Percentiles rank a stretch among this genome's conserved stretches.
Evolutionary conservation across 2,329 filamentous ascomycete species (phyloP).

Genomic region (Xylaria sp.): DNA sequence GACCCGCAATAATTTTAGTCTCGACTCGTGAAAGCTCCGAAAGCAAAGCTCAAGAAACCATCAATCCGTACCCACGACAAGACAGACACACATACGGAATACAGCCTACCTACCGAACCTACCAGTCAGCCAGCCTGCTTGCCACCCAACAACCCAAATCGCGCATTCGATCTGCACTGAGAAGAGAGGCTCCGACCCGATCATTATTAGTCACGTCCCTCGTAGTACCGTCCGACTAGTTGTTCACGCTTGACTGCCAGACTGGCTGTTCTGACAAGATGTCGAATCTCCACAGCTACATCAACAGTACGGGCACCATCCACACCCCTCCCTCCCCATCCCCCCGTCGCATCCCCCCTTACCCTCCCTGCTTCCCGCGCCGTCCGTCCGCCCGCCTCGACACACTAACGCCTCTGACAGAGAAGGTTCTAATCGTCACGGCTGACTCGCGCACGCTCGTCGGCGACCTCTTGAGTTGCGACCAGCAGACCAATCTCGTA

Average conservation of each 20-base stretch:
- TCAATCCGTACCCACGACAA: background rate
- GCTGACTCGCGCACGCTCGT: conserved; percentile 83
- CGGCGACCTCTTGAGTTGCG: conserved; percentile 77
- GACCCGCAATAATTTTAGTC: background rate
- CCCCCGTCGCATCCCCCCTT: background rate
- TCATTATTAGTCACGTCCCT: too few relatives aligned
- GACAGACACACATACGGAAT: too few relatives aligned
- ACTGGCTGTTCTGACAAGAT: conserved; percentile 19
- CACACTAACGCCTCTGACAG: conserved; percentile 45
- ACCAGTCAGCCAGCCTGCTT: too few relatives aligned
- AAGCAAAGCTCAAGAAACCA: background rate
- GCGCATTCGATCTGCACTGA: too few relatives aligned
- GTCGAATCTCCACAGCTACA: conserved; percentile 31
- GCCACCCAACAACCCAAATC: too few relatives aligned
- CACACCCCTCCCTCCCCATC: conserved; percentile 4
- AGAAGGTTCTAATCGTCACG: conserved; percentile 87
- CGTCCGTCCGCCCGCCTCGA: background rate
- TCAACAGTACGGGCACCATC: conserved; percentile 28
- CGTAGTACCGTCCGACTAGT: too few relatives aligned
- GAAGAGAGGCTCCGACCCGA: too few relatives aligned
- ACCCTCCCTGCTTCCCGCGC: background rate
- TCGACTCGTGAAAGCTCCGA: background rate
- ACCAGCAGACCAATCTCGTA: conserved; percentile 85
- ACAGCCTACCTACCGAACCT: too few relatives aligned
- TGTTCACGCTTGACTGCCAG: too few relatives aligned